Evolutionary conservation across 345 rosid species (phyloP), one percentile per base, ranked within the genome.

Genomic region (Cardamine occulta): DNA sequence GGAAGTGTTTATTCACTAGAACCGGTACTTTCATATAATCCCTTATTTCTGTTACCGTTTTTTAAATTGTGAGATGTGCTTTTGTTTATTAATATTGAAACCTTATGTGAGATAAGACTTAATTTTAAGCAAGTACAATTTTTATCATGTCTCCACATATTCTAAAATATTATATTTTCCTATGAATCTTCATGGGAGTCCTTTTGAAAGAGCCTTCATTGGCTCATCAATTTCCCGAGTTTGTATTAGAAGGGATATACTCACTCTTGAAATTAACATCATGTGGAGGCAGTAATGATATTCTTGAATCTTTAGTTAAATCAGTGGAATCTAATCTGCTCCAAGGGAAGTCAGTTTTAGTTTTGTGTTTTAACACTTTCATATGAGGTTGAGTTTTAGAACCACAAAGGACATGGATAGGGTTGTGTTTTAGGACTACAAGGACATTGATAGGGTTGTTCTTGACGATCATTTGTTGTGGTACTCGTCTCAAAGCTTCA

Each of bases 1-100:
- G 97, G 97, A 83, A 86, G 84, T 69, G 75, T 95, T 15, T 88
- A 88, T 75, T 88, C 97, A 18, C 81, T 92, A 55, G 86, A 89
- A 53, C 74, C 73, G 89, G 97, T 94, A 83, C 71, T 69, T 45
- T 65, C 68, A n/a, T 34, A 45, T 24, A 35, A 26, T 19, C 76
- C 23, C 34, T 57, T 53, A 14, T 56, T 40, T 37, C 68, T 40
- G 54, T 62, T 29, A 48, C 74, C 0, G 1, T 66, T 44, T 18
- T 76, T 40, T 69, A 19, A 19, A 19, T 53, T 52, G 21, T 60
- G 48, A 19, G 31, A 54, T 10, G 51, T 37, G 65, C 44, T 66
- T 66, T 60, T 35, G 39, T 26, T 26, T 32, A 15, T 7, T 1
- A 40, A 17, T 29, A 18, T 28, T 31, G 31, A 31, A 40, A 56